phyloP scores from a whole-genome alignment of 2,329 filamentous ascomycete species.

The Thelonectria discophora region DNA sequence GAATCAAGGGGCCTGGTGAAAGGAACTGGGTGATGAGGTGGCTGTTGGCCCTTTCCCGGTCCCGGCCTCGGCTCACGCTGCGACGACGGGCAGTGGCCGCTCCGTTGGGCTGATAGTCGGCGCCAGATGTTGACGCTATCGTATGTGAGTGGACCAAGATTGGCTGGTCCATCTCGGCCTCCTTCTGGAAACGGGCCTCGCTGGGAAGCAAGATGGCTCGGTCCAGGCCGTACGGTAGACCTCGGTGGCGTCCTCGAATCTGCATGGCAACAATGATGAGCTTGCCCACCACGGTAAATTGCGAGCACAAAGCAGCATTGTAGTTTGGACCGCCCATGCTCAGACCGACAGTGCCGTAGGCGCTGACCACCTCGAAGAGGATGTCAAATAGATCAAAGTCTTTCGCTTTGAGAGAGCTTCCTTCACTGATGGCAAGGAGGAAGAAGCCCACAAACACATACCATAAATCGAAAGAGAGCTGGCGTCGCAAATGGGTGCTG shows the following conservation, averaged over 20 bases:
- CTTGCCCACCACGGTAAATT: slow-evolving; percentile 80
- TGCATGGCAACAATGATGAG: slow-evolving; percentile 75
- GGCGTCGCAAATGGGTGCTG: slow-evolving; percentile 87
- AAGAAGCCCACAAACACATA: slow-evolving; percentile 95
- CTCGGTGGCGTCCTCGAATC: slow-evolving; percentile 74
- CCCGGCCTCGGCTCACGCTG: slow-evolving; percentile 51
- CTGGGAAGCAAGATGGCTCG: slow-evolving; percentile 68
- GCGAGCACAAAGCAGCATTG: slow-evolving; percentile 82
- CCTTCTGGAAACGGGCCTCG: slow-evolving; percentile 63
- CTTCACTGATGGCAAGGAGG: slow-evolving; percentile 90
- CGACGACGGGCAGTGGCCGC: slow-evolving; percentile 45
- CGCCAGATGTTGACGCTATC: slow-evolving; percentile 45
- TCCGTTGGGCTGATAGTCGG: slow-evolving; percentile 35
- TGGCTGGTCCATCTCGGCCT: slow-evolving; percentile 58
- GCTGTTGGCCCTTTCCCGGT: slow-evolving; percentile 49
- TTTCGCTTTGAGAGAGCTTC: slow-evolving; percentile 68
- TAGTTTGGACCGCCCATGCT: slow-evolving; percentile 81
- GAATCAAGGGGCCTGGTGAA: slow-evolving; percentile 57
- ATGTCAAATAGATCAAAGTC: slow-evolving; percentile 74
- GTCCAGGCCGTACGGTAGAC: slow-evolving; percentile 72
- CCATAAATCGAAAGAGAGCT: slow-evolving; percentile 97
- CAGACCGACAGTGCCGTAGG: slow-evolving; percentile 93
- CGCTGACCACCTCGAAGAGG: slow-evolving; percentile 88
- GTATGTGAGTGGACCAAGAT: slow-evolving; percentile 51
- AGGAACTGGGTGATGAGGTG: slow-evolving; percentile 58